Percentiles rank a stretch among this genome's conserved stretches.
These are phyloP conservation scores for Lactarius pseudohatsudake DNA, from an alignment of 768 basidiomycete genomes.

Conservation along the genomic window DNA sequence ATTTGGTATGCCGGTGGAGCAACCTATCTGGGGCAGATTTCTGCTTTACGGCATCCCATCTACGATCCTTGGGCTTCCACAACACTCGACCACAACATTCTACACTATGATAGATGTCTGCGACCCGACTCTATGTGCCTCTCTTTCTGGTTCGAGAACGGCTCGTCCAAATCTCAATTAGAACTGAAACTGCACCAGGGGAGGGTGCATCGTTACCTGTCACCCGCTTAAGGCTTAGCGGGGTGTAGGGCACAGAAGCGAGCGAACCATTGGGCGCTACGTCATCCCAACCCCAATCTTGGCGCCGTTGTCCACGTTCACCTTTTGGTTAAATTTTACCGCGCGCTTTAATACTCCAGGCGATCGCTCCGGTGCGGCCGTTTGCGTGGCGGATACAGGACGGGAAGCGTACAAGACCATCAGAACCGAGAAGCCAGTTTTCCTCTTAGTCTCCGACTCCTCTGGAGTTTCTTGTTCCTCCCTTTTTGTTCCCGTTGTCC, in stretches of 20 bases:
- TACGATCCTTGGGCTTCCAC: neutral
- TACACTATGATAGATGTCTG: neutral
- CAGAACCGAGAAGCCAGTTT: constrained; percentile 7
- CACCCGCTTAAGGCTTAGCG: constrained; percentile 11
- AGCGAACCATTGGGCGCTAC: constrained; percentile 5
- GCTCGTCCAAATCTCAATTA: neutral
- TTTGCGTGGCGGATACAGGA: constrained; percentile 7
- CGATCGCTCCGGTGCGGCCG: neutral
- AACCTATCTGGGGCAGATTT: neutral
- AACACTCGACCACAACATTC: neutral
- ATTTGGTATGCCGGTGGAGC: neutral
- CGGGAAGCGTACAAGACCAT: constrained; percentile 1
- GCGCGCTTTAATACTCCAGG: constrained; percentile 1
- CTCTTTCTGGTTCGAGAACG: neutral
- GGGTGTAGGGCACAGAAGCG: constrained; percentile 4
- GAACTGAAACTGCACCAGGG: neutral
- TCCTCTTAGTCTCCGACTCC: constrained; percentile 22
- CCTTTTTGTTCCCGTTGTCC: neutral
- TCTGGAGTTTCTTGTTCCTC: neutral
- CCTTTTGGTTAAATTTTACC: constrained; percentile 2
- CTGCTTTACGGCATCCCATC: neutral
- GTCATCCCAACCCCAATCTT: neutral
- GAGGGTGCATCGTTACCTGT: constrained; percentile 1
- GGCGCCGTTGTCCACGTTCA: neutral
- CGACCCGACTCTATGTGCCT: neutral